Evolutionary conservation across 129 eudicot species (phyloP).

Genomic region (Helianthus tuberosus): DNA sequence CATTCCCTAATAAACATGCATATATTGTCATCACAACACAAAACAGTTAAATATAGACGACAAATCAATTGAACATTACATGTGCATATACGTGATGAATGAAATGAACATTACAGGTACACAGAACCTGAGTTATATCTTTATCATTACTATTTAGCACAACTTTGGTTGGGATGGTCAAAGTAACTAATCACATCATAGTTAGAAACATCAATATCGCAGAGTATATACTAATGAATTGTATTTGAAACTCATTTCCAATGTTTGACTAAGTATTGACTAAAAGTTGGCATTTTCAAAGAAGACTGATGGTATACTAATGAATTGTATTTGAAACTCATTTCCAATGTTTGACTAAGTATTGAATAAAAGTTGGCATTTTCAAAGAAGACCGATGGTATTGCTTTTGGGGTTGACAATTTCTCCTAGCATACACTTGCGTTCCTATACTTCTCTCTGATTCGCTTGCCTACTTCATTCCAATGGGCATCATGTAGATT

Average conservation of each 20-base stretch:
- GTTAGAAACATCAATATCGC: not conserved
- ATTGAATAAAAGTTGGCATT: no score
- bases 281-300: conserved; percentile 32
- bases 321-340: no score
- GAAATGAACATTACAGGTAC: conserved; percentile 49
- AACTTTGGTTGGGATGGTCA: not conserved
- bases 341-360: no score
- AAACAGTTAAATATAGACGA: not conserved
- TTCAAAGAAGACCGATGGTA: conserved; percentile 48
- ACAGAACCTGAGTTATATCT: not conserved
- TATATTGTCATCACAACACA: no score
- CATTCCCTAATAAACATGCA: not conserved
- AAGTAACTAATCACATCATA: conserved; percentile 3
- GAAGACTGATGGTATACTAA: no score
- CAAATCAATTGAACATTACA: conserved; percentile 34
- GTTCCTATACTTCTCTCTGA: no score
- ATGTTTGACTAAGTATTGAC: no score
- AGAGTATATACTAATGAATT: not conserved
- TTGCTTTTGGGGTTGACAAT: conserved; percentile 42
- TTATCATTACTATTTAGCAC: conserved; percentile 1
- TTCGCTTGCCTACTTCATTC: not conserved
- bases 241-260: not conserved
- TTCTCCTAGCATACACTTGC: no score
- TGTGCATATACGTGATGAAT: conserved; percentile 32
- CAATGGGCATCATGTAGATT: conserved; percentile 58